Conservation (phyloP, 306 rosid species). For the Castanea sativa region DNA sequence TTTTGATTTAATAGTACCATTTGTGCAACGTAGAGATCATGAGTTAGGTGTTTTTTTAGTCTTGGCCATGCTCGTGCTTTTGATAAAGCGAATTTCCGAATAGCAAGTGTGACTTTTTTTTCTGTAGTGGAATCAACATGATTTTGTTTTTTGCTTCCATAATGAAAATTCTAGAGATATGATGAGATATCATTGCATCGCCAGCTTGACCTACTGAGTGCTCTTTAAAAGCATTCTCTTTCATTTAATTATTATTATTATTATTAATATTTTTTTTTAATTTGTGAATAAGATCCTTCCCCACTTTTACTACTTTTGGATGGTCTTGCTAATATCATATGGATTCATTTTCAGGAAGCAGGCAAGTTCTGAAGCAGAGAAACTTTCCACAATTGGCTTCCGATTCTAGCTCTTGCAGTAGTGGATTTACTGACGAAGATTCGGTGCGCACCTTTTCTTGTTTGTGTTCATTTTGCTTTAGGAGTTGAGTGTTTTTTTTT, state of each 20-base stretch:
- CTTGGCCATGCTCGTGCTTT: neutral
- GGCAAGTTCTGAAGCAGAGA: conserved; percentile 40
- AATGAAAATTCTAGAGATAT: conserved; percentile 21
- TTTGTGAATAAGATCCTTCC: conserved; percentile 7
- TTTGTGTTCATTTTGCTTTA: neutral
- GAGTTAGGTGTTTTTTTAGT: neutral
- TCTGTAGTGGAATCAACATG: conserved; percentile 32
- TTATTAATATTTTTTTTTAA: neutral
- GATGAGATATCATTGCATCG: conserved; percentile 40
- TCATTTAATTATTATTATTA: neutral
- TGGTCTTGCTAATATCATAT: conserved; percentile 26
- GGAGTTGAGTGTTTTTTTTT: neutral
- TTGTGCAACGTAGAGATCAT: conserved; percentile 7
- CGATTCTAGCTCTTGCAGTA: conserved; percentile 54
- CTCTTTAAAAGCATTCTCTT: conserved; percentile 1
- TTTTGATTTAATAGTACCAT: neutral
- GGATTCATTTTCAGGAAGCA: conserved; percentile 52
- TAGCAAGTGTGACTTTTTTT: conserved; percentile 24
- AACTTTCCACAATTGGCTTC: conserved; percentile 41
- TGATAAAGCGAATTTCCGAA: conserved; percentile 3
- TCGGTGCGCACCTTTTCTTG: conserved; percentile 50
- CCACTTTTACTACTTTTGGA: conserved; percentile 15
- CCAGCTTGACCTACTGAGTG: conserved; percentile 15
- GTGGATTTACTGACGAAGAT: conserved; percentile 47
- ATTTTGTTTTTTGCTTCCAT: conserved; percentile 35